Base-by-base conservation (phyloP, 345 rosid species). In the Cardamine chenopodiifolia region DNA sequence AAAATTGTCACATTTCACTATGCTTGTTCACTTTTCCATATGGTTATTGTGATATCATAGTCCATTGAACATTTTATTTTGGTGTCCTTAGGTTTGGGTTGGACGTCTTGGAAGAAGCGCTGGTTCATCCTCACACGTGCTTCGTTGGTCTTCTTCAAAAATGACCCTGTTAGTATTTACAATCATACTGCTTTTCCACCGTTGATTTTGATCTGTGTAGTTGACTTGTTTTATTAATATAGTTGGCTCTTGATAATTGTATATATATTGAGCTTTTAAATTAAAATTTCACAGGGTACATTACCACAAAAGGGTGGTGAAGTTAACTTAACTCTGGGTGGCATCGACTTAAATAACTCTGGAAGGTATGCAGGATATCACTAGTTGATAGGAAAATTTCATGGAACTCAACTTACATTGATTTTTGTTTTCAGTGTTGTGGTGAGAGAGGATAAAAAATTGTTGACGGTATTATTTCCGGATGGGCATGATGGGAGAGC, bases 401-500 rank as follows among this genome's bases (percentile, higher is more conserved):
- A 34, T 64, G 72, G 18, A 45, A 35, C 35, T 57, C 55, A 48
- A 49, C 64, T 78, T 17, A 71, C 58, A 39, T 1, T 58, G 12
- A 20, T 5, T 44, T 66, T 49, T 15, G 56, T 59, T 83, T 85
- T 79, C 90, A 95, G 97, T 63, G 97, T 95, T 65, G 97, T 95
- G 78, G 99, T 92, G 42, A 83, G 99, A 85, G 97, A 92, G 82
- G 97, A 95, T 73, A 95, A 95, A 78, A 95, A 90, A 65, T 81
- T 95, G 73, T 78, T 95, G 80, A 95, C 99, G 45, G 97, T 95
- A 23, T 80, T 95, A 71, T 95, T 95, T 82, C 99, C 99, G 72
- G 99, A 95, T 82, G 99, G 99, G 74, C 94, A 97, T 73, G 99
- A 92, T 85, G 99, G 99, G 48, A 88, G 99, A 83, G 99, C 97